Conservation (phyloP, 495 filamentous ascomycete genomes). For the Chaetomium fimeti region DNA sequence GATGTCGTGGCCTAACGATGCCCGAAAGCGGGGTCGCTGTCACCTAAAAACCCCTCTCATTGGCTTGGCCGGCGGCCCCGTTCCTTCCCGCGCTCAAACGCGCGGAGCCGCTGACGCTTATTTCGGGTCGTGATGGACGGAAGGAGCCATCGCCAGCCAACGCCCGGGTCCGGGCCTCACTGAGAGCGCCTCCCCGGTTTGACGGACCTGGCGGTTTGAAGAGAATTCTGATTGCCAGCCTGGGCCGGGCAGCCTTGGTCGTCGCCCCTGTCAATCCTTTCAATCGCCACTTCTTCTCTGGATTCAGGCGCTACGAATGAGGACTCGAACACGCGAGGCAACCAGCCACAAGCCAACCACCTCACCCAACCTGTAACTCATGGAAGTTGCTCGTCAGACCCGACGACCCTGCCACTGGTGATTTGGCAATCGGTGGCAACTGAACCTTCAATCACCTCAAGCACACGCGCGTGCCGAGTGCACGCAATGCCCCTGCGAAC, state of each 20-base stretch:
- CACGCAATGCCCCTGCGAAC: constrained; percentile 5
- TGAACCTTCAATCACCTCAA: neutral
- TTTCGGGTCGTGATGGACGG: constrained; percentile 27
- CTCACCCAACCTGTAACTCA: neutral
- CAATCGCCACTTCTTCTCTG: neutral
- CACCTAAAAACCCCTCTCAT: constrained; percentile 12
- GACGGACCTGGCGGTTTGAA: neutral
- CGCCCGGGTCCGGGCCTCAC: constrained; percentile 9
- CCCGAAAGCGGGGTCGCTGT: constrained; percentile 25
- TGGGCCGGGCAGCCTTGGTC: constrained; percentile 1
- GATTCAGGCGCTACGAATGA: constrained; percentile 1
- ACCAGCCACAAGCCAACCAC: neutral
- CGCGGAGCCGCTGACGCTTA: constrained; percentile 33
- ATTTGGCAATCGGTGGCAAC: constrained; percentile 40
- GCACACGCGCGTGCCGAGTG: neutral
- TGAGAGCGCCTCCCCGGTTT: neutral
- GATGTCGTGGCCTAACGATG: constrained; percentile 35
- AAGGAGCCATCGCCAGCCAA: constrained; percentile 15
- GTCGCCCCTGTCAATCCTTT: constrained; percentile 1
- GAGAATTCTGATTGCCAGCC: neutral
- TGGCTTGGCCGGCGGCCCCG: constrained; percentile 26
- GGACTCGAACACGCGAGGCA: neutral
- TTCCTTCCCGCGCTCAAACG: constrained; percentile 8
- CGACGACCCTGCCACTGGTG: constrained; percentile 25
- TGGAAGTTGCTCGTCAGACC: constrained; percentile 5